Evolutionary conservation across 75 land plant species (phyloP), one percentile per base, ranked within the genome.

Genomic region (Cupressus sempervirens): DNA sequence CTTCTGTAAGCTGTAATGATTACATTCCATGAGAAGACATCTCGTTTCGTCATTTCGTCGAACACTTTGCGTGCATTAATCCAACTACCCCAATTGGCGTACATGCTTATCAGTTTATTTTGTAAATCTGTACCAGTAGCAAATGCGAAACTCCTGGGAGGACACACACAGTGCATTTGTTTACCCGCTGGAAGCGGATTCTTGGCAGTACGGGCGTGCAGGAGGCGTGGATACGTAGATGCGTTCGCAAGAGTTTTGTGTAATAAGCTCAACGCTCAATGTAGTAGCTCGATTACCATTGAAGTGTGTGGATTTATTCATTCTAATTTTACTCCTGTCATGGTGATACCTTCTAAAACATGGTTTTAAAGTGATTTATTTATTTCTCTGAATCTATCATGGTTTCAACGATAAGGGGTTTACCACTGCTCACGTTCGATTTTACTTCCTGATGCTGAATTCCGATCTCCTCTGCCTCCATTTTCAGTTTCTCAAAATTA

Each of bases 101-200:
- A 95, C 93, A 93, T 93, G 26, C 87, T 91, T 84, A 95, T 26
- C 50, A 95, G 45, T 3, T 87, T 93, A 12, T 88, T 86, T 18
- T 82, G 87, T 18, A 94, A 73, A 26, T 13, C 7, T 8, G 48
- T 30, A 75, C 53, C 23, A 29, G 48, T 54, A 54, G 58, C 15
- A 54, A 54, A 23, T 6, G 9, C 20, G 34, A 88, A 3, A 36
- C 89, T 90, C 86, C n/a, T n/a, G n/a, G n/a, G n/a, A n/a, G n/a
- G n/a, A n/a, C n/a, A n/a, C n/a, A n/a, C n/a, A n/a, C n/a, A n/a
- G n/a, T n/a, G n/a, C n/a, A n/a, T n/a, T 83, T 90, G 88, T 15
- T 73, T 85, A 14, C 90, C 91, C 40, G 79, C 81, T 18, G 32
- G 58, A 53, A 93, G 93, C 45, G 16, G 43, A 35, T 65, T 52